Evolutionary conservation across 140 eudicot genomes (phyloP).

Genomic region (Oenanthe javanica): DNA sequence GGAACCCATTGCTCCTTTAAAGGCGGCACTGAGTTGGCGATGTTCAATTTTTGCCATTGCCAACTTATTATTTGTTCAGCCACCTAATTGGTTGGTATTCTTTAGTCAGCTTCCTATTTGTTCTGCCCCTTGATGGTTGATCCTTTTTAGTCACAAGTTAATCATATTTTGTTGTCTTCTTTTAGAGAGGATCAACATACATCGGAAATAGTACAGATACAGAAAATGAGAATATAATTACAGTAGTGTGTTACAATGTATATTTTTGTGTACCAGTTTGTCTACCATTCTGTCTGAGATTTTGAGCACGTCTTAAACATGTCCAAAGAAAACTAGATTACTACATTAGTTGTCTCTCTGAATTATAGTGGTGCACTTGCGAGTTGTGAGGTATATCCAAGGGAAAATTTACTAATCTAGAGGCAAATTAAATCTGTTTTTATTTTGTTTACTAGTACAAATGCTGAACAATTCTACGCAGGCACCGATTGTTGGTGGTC

Average conservation of each 20-base stretch:
- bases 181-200: conserved; percentile 8
- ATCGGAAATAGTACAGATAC: neutral
- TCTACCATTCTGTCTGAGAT: neutral
- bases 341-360: neutral
- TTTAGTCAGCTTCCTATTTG: conserved; percentile 1
- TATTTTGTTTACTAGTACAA: no score
- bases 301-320: neutral
- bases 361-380: neutral
- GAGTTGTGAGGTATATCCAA: neutral
- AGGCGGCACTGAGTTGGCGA: neutral
- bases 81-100: neutral
- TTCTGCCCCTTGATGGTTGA: neutral
- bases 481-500: no score
- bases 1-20: neutral
- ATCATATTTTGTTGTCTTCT: neutral
- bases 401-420: neutral
- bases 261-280: neutral
- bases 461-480: no score
- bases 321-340: neutral
- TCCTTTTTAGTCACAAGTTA: neutral
- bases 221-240: conserved; percentile 3
- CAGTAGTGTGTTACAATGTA: conserved; percentile 1
- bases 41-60: neutral
- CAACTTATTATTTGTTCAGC: conserved; percentile 1
- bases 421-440: neutral